Base-by-base conservation (phyloP, 768 basidiomycete species). In the Suillus lakei region DNA sequence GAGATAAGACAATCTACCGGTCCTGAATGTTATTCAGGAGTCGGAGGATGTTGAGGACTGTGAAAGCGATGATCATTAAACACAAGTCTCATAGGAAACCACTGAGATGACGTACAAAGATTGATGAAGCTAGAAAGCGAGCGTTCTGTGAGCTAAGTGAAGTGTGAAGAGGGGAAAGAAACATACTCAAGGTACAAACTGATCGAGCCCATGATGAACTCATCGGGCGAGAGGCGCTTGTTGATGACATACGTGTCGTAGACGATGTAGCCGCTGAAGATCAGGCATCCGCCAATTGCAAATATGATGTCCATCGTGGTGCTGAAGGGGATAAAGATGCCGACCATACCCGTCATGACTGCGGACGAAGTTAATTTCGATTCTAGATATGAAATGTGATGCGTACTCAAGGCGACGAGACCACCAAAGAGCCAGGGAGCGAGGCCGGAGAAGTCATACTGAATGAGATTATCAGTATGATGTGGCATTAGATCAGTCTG, bases 401-500 rank as follows among this genome's bases (percentile, higher is more conserved):
- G 75, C 88, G 30, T 78, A 93, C 92, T 63, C 59, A 97, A 79
- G 8, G 94, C 95, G 67, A 95, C 81, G 62, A 98, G 83, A 56
- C 87, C 91, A 21, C 86, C 93, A 69, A 96, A 96, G 34, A 98
- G 84, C 87, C 91, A 97, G 1, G 96, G 93, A 0, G 89, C 96
- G 82, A 98, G 87, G 61, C 92, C 92, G 15, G 90, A 91, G 79
- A 99, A 98, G 80, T 99, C 96, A 78, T 95, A 98, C 92, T 94
- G 69, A 43, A 65, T 43, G 18, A 3, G 46, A 46, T 53, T 15
- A 66, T 65, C 56, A 44, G 30, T 28, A 44, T 18, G 15, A n/a
- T 21, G 30, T 54, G 13, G 39, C 13, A 30, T 16, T 7, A 66
- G 50, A 16, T 38, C 50, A 63, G 26, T 44, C 21, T 18, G 36